These are phyloP conservation scores for Zizania palustris DNA, from an alignment of 202 grass and related monocot species.

Conservation along the genomic window DNA sequence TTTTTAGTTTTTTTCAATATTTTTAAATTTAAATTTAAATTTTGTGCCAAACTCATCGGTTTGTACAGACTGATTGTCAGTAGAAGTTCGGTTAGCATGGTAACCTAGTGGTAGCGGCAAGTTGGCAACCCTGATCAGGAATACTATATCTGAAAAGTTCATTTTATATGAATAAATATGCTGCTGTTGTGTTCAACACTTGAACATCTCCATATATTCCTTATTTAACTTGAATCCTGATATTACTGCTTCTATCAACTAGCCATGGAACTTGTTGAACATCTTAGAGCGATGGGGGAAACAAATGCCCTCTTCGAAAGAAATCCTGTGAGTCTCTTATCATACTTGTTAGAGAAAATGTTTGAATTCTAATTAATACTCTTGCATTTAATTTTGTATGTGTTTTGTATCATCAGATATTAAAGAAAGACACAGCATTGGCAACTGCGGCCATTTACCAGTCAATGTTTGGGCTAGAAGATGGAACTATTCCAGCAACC, in stretches of 20 bases:
- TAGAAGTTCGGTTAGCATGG: no score
- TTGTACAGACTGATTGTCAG: no score
- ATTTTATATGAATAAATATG: constrained; percentile 10
- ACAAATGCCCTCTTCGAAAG: constrained; percentile 87
- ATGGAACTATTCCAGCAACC: constrained; percentile 86
- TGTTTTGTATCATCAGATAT: constrained; percentile 56
- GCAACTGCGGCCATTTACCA: constrained; percentile 90
- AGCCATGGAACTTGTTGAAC: constrained; percentile 92
- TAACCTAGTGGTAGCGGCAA: no score
- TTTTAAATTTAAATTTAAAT: no score
- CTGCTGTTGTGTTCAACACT: neutral
- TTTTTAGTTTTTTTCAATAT: no score
- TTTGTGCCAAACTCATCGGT: no score
- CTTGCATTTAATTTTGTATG: constrained; percentile 15
- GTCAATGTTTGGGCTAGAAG: constrained; percentile 93
- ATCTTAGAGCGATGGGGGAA: constrained; percentile 91
- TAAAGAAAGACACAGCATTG: constrained; percentile 82
- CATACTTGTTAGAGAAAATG: constrained; percentile 14
- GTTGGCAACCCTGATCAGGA: no score
- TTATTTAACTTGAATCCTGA: constrained; percentile 3
- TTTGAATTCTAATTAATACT: neutral
- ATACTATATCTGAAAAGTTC: neutral
- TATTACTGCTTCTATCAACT: constrained; percentile 38
- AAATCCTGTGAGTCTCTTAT: constrained; percentile 57
- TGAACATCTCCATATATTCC: neutral